phyloP scores from a whole-genome alignment of 805 yeast genomes.

The Metschnikowia peoriensis region DNA sequence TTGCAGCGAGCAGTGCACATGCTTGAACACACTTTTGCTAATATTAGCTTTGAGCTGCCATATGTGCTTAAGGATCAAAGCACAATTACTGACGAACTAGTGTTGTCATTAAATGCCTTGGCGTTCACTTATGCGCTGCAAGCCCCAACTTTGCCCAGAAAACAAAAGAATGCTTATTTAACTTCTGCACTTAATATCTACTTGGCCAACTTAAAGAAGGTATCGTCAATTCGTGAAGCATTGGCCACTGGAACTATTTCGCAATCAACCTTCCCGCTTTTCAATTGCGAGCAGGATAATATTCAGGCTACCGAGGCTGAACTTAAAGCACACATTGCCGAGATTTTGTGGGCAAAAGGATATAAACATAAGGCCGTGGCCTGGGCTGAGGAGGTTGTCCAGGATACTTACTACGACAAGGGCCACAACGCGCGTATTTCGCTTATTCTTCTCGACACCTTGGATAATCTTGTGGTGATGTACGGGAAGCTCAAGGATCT shows the following conservation, averaged over 20 bases:
- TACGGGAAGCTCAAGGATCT: conserved; percentile 26
- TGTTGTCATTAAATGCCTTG: conserved; percentile 31
- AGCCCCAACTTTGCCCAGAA: conserved; percentile 2
- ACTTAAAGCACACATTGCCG: conserved; percentile 38
- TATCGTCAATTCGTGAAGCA: conserved; percentile 21
- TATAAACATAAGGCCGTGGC: conserved; percentile 36
- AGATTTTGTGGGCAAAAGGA: conserved; percentile 42
- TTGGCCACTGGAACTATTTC: conserved; percentile 17
- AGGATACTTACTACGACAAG: conserved; percentile 32
- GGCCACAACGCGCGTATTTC: conserved; percentile 26
- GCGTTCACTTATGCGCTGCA: conserved; percentile 30
- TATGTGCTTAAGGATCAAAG: conserved; percentile 27
- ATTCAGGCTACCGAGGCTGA: conserved; percentile 30
- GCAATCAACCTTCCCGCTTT: conserved; percentile 36
- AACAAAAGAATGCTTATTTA: conserved; percentile 17
- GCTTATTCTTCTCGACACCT: conserved; percentile 29
- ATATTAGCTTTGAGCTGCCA: conserved; percentile 23
- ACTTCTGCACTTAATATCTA: conserved; percentile 35
- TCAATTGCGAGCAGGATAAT: conserved; percentile 32
- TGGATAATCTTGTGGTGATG: conserved; percentile 34
- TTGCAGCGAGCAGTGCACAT: conserved; percentile 32
- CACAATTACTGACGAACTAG: conserved; percentile 37
- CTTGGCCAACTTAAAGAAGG: conserved; percentile 30
- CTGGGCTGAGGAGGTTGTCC: conserved; percentile 43
- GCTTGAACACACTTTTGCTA: conserved; percentile 30